Percentiles rank a stretch among this genome's conserved stretches.
These are phyloP conservation scores for Aspergillus sparsus DNA, from an alignment of 495 filamentous ascomycete genomes.

Conservation along the genomic window DNA sequence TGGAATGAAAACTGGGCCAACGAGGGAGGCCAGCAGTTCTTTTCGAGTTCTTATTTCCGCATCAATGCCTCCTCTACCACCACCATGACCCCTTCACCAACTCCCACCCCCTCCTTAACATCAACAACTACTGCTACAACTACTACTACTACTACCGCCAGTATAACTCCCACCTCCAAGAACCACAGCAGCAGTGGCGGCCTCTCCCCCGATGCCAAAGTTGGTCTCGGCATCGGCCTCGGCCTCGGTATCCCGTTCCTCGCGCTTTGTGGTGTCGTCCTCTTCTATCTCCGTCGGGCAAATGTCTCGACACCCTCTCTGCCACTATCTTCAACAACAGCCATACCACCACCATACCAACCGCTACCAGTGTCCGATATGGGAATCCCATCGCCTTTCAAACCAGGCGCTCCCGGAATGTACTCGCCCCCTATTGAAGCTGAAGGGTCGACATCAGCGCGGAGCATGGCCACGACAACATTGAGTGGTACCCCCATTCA, in stretches of 20 bases:
- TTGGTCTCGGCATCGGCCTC: constrained; percentile 19
- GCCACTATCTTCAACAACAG: neutral
- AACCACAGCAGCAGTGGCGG: neutral
- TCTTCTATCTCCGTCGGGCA: constrained; percentile 8
- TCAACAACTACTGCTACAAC: neutral
- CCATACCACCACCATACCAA: neutral
- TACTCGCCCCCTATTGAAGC: neutral
- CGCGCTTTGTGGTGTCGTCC: constrained; percentile 10
- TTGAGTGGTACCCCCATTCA: constrained; percentile 2
- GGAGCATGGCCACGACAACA: neutral
- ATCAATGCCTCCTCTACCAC: constrained; percentile 17
- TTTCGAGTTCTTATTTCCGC: constrained; percentile 18
- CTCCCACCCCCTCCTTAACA: neutral
- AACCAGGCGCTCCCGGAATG: neutral
- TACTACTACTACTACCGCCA: constrained; percentile 1
- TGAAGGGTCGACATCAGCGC: constrained; percentile 3
- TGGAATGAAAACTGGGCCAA: constrained; percentile 17
- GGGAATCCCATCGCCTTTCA: constrained; percentile 7
- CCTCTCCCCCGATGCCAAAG: constrained; percentile 16
- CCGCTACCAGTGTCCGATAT: constrained; percentile 1
- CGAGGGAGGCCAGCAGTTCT: constrained; percentile 12
- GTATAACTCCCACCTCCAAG: neutral
- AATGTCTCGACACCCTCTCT: neutral
- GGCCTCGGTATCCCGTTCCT: constrained; percentile 16
- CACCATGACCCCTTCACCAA: constrained; percentile 7